Evolutionary conservation across 768 basidiomycete species (phyloP).

Genomic region (Clitopilus passeckerianus): DNA sequence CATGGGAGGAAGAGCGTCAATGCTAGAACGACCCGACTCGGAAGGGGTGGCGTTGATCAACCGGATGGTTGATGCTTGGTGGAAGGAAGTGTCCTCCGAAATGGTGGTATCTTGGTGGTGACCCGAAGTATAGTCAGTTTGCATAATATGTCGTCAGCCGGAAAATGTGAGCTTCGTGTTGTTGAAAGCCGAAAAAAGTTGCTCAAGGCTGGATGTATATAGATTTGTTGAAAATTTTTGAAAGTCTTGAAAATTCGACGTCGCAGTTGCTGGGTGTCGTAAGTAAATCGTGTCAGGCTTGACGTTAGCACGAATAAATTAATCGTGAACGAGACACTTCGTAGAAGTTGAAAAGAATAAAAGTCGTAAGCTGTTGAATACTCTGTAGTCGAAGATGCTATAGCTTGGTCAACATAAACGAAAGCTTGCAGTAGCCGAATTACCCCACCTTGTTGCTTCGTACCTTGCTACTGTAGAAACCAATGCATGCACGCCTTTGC

Average conservation of each 20-base stretch:
- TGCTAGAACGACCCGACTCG: conserved; percentile 35
- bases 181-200: neutral
- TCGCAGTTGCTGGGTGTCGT: conserved; percentile 1
- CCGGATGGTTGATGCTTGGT: conserved; percentile 50
- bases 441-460: conserved; percentile 1
- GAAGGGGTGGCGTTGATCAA: conserved; percentile 67
- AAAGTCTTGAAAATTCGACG: neutral
- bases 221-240: neutral
- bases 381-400: neutral
- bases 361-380: neutral
- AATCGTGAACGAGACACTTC: conserved; percentile 1
- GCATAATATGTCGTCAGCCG: neutral
- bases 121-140: neutral
- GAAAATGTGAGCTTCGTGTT: neutral
- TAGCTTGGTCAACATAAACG: neutral
- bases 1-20: conserved; percentile 21
- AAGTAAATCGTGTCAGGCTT: neutral
- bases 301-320: conserved; percentile 1
- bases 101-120: neutral
- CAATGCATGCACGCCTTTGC: neutral
- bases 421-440: neutral
- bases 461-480: neutral
- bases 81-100: neutral
- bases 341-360: neutral
- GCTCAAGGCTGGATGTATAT: neutral